A percentile compares a stretch with the other conserved stretches of the same genome.
Evolutionary conservation across 2,329 filamentous ascomycete species (phyloP).

Genomic region (Dothistroma septosporum): DNA sequence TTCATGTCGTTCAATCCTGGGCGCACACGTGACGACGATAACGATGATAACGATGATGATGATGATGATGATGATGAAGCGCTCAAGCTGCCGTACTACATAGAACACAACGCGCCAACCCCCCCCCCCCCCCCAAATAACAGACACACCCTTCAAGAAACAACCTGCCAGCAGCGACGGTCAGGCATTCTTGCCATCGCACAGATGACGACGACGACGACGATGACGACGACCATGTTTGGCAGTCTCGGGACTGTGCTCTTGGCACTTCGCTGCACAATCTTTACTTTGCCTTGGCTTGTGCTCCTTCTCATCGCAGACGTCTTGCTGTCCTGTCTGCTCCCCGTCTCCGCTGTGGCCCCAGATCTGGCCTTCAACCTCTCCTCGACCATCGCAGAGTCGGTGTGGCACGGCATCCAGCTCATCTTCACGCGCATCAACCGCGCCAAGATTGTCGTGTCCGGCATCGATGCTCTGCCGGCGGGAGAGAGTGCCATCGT

Average conservation of each 20-base stretch:
- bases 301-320: slow-evolving; percentile 51
- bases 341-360: slow-evolving; percentile 31
- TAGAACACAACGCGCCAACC: background rate
- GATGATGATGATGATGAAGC: background rate
- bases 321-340: slow-evolving; percentile 38
- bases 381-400: slow-evolving; percentile 53
- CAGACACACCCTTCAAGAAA: background rate
- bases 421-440: slow-evolving; percentile 54
- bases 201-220: background rate
- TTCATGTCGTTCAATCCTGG: too few species aligned
- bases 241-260: slow-evolving; percentile 31
- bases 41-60: background rate
- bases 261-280: slow-evolving; percentile 35
- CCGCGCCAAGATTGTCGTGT: slow-evolving; percentile 50
- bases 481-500: slow-evolving; percentile 57
- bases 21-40: background rate
- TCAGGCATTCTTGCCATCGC: background rate
- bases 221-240: background rate
- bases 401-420: slow-evolving; percentile 57
- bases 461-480: slow-evolving; percentile 49
- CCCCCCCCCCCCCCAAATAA: too few species aligned
- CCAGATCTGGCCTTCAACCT: slow-evolving; percentile 52
- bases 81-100: background rate
- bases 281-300: slow-evolving; percentile 48
- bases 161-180: background rate